Conservation (phyloP, 1,139 yeast species). For the Lodderomyces oxycetoniae region DNA sequence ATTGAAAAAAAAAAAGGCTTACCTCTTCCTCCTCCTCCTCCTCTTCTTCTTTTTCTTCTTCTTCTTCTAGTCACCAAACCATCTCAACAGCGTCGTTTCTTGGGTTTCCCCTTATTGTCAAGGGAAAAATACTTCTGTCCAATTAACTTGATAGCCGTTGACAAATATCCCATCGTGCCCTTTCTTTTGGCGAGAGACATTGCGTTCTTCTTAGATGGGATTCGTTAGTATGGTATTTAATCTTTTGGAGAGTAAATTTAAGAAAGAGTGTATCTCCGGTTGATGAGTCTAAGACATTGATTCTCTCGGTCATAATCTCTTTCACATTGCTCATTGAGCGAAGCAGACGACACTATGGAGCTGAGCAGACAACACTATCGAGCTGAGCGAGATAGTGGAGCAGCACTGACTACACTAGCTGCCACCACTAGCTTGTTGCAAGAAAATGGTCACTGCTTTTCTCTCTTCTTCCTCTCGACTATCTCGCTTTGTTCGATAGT, state of each 20-base stretch:
- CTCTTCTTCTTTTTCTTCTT: slow-evolving; percentile 6
- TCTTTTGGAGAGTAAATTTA: slow-evolving; percentile 19
- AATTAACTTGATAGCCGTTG: slow-evolving; percentile 35
- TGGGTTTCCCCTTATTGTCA: slow-evolving; percentile 10
- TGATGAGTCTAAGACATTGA: slow-evolving; percentile 36
- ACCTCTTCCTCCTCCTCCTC: not conserved
- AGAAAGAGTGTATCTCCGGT: slow-evolving; percentile 46
- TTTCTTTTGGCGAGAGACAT: slow-evolving; percentile 6
- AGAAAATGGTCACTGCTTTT: no score
- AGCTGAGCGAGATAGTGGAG: no score
- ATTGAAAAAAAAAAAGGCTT: not conserved
- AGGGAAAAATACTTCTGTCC: no score
- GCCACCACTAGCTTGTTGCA: no score
- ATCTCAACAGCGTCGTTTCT: slow-evolving; percentile 37
- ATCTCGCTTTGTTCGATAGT: no score
- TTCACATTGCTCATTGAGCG: slow-evolving; percentile 21
- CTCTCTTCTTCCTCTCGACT: no score
- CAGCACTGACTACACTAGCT: no score
- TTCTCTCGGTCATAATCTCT: slow-evolving; percentile 48
- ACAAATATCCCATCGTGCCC: slow-evolving; percentile 5
- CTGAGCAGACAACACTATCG: no score
- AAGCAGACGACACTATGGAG: no score
- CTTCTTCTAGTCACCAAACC: slow-evolving; percentile 16
- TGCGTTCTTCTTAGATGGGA: slow-evolving; percentile 10
- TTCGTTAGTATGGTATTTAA: slow-evolving; percentile 16